Evolutionary conservation across 305 asterid species (phyloP).

Genomic region (Solanum aculeatissimum): DNA sequence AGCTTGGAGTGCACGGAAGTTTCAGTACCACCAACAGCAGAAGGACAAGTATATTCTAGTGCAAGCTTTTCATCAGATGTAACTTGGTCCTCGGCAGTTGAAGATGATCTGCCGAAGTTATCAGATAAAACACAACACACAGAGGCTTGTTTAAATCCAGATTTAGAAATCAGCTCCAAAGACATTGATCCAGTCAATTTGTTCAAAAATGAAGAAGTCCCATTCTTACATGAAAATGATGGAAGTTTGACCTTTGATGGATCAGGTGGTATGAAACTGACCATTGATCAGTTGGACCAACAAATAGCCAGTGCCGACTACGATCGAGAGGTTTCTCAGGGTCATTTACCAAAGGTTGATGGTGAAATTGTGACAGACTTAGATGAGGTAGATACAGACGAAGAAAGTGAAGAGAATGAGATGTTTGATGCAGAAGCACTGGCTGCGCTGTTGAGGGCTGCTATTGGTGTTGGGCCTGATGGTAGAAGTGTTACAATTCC

Average conservation of each 20-base stretch:
- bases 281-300: conserved; percentile 11
- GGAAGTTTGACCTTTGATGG: neutral
- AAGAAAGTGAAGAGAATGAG: conserved; percentile 11
- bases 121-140: conserved; percentile 1
- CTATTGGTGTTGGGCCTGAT: conserved; percentile 15
- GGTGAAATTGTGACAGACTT: conserved; percentile 13
- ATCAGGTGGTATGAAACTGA: neutral
- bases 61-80: neutral
- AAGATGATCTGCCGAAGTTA: conserved; percentile 14
- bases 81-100: conserved; percentile 3
- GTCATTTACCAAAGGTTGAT: conserved; percentile 22
- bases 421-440: conserved; percentile 14
- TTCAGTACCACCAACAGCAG: conserved; percentile 1
- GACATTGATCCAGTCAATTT: conserved; percentile 10
- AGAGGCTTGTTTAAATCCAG: conserved; percentile 9
- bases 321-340: conserved; percentile 16
- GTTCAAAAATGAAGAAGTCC: conserved; percentile 10
- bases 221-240: conserved; percentile 4
- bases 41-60: neutral
- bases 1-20: neutral
- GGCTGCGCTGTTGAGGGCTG: conserved; percentile 9
- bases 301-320: neutral
- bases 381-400: conserved; percentile 16
- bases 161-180: conserved; percentile 5
- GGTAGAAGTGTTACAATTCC: conserved; percentile 2